Evolutionary conservation across 1,139 yeast species (phyloP), one percentile per base, ranked within the genome.

Genomic region (Yamadazyma dushanensis): DNA sequence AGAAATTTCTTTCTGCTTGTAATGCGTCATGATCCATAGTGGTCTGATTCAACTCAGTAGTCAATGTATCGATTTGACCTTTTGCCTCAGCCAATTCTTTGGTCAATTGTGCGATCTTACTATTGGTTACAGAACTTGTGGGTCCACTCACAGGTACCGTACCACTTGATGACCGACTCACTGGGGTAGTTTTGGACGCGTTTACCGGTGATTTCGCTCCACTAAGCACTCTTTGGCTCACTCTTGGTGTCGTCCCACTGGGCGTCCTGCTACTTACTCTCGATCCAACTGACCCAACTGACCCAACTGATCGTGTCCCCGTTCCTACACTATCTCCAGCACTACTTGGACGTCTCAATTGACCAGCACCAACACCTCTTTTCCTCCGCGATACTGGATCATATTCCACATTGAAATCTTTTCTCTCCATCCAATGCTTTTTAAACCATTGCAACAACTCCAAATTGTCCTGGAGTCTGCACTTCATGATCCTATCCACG

Each of bases 381-480:
- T 35, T 44, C 32, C 70, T 52, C 34, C 66, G 53, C 5, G 54
- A 44, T 11, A 59, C 59, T 1, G 96, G 80, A 57, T 90, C 94
- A 54, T 89, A 88, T 3, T 61, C 71, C 17, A 17, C 29, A 41
- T 86, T 61, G 35, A 57, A 52, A 37, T 83, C 84, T 53, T 76
- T 82, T 52, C 80, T 74, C 38, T 84, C 90, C 47, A 73, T 70
- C 97, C 97, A 92, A 52, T 71, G 82, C 52, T 76, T 75, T 56
- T 86, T 83, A 53, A 88, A 72, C 97, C 97, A 94, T 61, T 92
- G 98, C 46, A 92, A 66, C 51, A 92, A 83, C 62, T 90, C 97
- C 51, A 92, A 71, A 58, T 92, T 92, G 55, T 92, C 98, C 59
- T 92, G 98, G 51, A 92, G 76, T 49, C 88, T 74, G 63, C 97